These are phyloP conservation scores for Phytopythium litorale DNA, from an alignment of 352 stramenopile genomes.

Conservation along the genomic window DNA sequence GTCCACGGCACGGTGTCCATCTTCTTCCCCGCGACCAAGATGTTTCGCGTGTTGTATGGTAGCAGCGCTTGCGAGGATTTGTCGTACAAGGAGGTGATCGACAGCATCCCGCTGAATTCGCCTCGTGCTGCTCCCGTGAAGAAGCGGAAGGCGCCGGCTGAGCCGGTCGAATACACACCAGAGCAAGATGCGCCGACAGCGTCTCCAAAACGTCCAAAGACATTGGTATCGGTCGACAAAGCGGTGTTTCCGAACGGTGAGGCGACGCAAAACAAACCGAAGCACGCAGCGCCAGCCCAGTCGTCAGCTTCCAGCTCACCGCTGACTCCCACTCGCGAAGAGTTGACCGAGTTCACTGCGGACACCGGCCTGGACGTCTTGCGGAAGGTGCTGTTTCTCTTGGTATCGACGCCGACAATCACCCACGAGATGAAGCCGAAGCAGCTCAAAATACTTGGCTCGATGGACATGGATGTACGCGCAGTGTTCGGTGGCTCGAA, in stretches of 20 bases:
- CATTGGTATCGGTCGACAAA: background rate
- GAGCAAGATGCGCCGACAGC: background rate
- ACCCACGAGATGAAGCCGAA: conserved; percentile 19
- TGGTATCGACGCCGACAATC: conserved; percentile 36
- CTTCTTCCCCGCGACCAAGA: conserved; percentile 77
- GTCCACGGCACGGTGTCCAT: conserved; percentile 52
- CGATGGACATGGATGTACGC: conserved; percentile 34
- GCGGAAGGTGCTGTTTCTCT: conserved; percentile 51
- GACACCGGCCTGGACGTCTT: conserved; percentile 44
- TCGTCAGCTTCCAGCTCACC: background rate
- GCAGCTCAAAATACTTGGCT: conserved; percentile 31
- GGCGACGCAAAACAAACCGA: conserved; percentile 13
- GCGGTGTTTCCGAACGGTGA: conserved; percentile 11
- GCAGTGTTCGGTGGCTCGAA: background rate
- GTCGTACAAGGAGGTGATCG: conserved; percentile 52
- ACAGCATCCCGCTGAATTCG: conserved; percentile 45
- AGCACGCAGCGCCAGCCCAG: background rate
- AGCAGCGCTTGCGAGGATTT: conserved; percentile 56
- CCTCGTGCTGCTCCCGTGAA: conserved; percentile 22
- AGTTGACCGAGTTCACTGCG: conserved; percentile 4
- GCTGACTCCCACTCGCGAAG: background rate
- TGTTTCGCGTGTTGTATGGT: conserved; percentile 64
- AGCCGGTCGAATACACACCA: background rate
- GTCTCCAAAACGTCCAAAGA: conserved; percentile 31
- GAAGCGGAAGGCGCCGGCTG: conserved; percentile 31